Conservation (phyloP, 2,329 filamentous ascomycete genomes). For the Fusarium xylarioides region DNA sequence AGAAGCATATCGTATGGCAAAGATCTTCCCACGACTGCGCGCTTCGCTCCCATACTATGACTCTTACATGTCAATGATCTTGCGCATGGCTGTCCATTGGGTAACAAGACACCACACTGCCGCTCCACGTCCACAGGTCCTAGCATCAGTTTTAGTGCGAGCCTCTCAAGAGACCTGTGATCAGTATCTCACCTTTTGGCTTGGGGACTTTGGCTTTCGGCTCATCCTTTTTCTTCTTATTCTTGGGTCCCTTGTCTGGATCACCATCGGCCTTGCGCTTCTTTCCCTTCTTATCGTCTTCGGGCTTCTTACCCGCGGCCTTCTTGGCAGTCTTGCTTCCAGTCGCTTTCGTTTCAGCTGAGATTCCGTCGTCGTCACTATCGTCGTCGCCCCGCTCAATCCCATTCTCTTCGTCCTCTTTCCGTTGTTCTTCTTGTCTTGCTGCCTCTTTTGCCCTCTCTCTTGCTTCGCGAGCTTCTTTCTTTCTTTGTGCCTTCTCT, state of each 20-base stretch:
- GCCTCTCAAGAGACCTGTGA: not conserved
- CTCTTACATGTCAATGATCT: slow-evolving; percentile 92
- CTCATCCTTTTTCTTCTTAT: slow-evolving; percentile 96
- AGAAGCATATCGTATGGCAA: slow-evolving; percentile 93
- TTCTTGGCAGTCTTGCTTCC: slow-evolving; percentile 65
- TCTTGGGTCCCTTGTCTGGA: slow-evolving; percentile 83
- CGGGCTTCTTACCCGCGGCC: slow-evolving; percentile 73
- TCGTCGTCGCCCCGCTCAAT: slow-evolving; percentile 62
- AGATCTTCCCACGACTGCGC: slow-evolving; percentile 85
- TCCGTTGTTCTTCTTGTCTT: slow-evolving; percentile 63
- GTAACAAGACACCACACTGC: slow-evolving; percentile 87
- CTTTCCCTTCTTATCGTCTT: slow-evolving; percentile 74
- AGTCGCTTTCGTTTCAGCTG: slow-evolving; percentile 53
- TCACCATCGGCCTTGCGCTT: slow-evolving; percentile 81
- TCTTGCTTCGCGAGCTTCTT: slow-evolving; percentile 75
- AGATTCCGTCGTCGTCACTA: slow-evolving; percentile 55
- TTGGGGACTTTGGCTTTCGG: slow-evolving; percentile 85
- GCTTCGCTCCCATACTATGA: slow-evolving; percentile 93
- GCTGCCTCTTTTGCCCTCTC: slow-evolving; percentile 72
- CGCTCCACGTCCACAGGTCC: slow-evolving; percentile 92
- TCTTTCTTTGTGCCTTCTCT: slow-evolving; percentile 80
- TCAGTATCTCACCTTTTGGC: slow-evolving; percentile 70
- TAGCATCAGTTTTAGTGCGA: slow-evolving; percentile 42
- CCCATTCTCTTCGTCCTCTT: slow-evolving; percentile 58
- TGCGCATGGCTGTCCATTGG: slow-evolving; percentile 88